Base-by-base conservation (phyloP, 129 eudicot genomes). In the Heracleum sosnowskyi region DNA sequence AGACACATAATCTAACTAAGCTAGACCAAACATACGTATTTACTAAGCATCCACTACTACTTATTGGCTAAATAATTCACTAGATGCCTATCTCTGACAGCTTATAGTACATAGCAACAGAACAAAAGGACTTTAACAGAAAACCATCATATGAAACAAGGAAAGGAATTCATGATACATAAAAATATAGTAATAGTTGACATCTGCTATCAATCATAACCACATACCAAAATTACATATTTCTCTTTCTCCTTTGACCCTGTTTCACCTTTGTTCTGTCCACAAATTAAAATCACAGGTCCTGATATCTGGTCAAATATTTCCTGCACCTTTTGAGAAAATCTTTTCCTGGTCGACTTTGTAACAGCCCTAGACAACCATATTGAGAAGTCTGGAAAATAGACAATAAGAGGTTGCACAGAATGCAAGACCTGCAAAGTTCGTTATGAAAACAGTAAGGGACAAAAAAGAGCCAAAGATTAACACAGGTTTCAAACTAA, bases 231-330 rank as follows among this genome's bases (percentile, higher is more conserved):
- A 81, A 96, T 89, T 84, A 96, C 97, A 86, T 87, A 92, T 87
- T 89, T 96, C 77, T 87, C 97, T 71, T 89, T 96, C 83, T 96
- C 97, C 86, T 96, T 96, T 26, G 96, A 84, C 73, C 91, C 95
- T 33, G 90, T 82, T 82, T 89, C 97, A 51, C 81, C 90, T 86
- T 92, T 96, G 85, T 90, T 96, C 83, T 90, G 97, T 55, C 99
- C 99, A 77, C 97, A 96, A 71, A 96, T 96, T 82, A 96, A 78
- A 73, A 96, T 90, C 72, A 96, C 84, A 26, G 99, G 97, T 53
- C 97, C 99, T 36, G 97, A 85, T 79, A 96, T 76, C 72, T 86
- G 86, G 83, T 92, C 97, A 85, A 96, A 90, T 95, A 92, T 92
- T 83, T 90, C 93, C 42, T 86, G 88, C 83, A 96, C 87, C 88